These are phyloP conservation scores for Phytophthora podocarpi DNA, from an alignment of 352 stramenopile species.

Conservation along the genomic window DNA sequence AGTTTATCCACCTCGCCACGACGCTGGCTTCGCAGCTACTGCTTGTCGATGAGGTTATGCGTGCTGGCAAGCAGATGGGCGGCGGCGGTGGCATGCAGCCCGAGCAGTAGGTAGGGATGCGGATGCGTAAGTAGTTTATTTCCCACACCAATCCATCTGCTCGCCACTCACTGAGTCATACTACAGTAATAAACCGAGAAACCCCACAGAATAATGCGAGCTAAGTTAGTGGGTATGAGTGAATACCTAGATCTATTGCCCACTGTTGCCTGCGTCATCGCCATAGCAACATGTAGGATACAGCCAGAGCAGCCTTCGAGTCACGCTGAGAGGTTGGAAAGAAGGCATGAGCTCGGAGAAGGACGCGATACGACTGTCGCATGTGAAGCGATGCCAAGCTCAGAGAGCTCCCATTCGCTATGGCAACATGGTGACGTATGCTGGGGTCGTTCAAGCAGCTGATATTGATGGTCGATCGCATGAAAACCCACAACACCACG, in stretches of 20 bases:
- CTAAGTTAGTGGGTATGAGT: too few species aligned
- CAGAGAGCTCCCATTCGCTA: constrained; percentile 8
- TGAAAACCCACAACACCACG: constrained; percentile 6
- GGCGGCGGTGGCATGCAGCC: constrained; percentile 57
- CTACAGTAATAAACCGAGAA: constrained; percentile 41
- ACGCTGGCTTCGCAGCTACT: constrained; percentile 98
- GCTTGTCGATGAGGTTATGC: constrained; percentile 99
- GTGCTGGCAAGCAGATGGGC: constrained; percentile 98
- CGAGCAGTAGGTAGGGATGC: constrained; percentile 61
- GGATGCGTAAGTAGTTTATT: constrained; percentile 48
- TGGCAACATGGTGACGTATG: neutral
- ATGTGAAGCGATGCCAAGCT: neutral
- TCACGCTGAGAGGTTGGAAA: too few species aligned
- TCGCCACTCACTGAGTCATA: constrained; percentile 27
- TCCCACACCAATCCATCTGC: constrained; percentile 31
- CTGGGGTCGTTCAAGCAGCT: neutral
- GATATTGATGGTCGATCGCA: constrained; percentile 4
- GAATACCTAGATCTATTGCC: too few species aligned
- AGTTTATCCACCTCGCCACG: constrained; percentile 98
- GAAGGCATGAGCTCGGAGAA: constrained; percentile 10
- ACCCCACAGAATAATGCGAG: constrained; percentile 9
- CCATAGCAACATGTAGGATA: too few species aligned
- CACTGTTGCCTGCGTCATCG: too few species aligned
- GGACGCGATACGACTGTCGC: constrained; percentile 2
- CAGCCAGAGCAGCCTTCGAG: too few species aligned